Evolutionary conservation across 495 filamentous ascomycete genomes (phyloP).

Genomic region (Xylaria telfairii): DNA sequence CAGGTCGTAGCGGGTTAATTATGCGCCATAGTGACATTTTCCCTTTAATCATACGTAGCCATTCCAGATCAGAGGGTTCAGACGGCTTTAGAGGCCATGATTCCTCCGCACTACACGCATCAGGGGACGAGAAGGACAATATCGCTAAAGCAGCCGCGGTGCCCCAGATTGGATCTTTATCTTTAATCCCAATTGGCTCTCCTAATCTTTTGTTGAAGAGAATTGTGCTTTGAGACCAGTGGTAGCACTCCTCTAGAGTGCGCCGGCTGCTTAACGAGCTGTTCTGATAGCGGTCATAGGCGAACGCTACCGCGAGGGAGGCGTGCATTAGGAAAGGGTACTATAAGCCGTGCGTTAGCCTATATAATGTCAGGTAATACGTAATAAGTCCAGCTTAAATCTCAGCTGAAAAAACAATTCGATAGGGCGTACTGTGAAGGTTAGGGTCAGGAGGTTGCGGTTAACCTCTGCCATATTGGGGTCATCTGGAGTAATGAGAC

Average conservation of each 20-base stretch:
- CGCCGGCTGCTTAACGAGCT: slow-evolving; percentile 27
- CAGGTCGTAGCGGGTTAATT: slow-evolving; percentile 47
- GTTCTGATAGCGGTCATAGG: slow-evolving; percentile 54
- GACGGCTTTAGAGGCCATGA: slow-evolving; percentile 52
- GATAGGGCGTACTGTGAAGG: slow-evolving; percentile 43
- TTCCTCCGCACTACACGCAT: slow-evolving; percentile 46
- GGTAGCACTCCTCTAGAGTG: slow-evolving; percentile 49
- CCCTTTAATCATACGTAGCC: slow-evolving; percentile 50
- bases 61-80: slow-evolving; percentile 46
- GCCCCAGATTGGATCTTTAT: slow-evolving; percentile 54
- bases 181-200: slow-evolving; percentile 42
- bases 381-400: neutral
- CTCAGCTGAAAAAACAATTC: neutral
- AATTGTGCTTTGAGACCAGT: slow-evolving; percentile 49
- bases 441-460: slow-evolving; percentile 44
- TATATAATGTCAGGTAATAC: neutral
- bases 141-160: slow-evolving; percentile 50
- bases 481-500: slow-evolving; percentile 44
- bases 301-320: slow-evolving; percentile 48
- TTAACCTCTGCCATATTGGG: slow-evolving; percentile 47
- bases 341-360: slow-evolving; percentile 40
- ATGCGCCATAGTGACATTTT: slow-evolving; percentile 53
- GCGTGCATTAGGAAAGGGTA: slow-evolving; percentile 57
- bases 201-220: slow-evolving; percentile 46
- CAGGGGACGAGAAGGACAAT: slow-evolving; percentile 47